Percentiles rank a stretch among this genome's conserved stretches.
phyloP scores from a whole-genome alignment of 495 filamentous ascomycete genomes.

The Penicillium arizonense region DNA sequence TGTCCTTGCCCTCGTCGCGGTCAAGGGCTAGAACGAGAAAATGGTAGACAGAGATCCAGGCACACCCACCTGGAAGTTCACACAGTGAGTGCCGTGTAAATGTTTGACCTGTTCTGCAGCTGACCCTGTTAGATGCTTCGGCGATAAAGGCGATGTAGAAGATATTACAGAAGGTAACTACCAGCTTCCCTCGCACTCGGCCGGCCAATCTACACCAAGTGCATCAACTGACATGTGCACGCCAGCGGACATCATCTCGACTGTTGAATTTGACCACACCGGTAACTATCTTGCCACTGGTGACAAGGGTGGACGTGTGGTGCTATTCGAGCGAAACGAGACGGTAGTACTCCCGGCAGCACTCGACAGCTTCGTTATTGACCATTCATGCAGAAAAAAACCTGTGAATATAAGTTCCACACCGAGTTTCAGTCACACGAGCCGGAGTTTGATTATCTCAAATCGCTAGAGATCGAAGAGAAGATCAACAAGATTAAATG shows the following conservation, averaged over 20 bases:
- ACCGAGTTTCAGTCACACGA: slow-evolving; percentile 99
- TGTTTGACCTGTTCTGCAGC: neutral
- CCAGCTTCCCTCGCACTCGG: slow-evolving; percentile 3
- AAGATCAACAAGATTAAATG: slow-evolving; percentile 99
- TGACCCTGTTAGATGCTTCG: slow-evolving; percentile 75
- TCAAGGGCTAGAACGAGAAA: slow-evolving; percentile 52
- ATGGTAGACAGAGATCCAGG: slow-evolving; percentile 97
- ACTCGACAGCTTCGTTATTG: slow-evolving; percentile 4
- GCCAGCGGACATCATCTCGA: slow-evolving; percentile 97
- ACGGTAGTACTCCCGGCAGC: slow-evolving; percentile 55
- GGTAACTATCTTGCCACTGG: slow-evolving; percentile 97
- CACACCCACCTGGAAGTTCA: slow-evolving; percentile 99
- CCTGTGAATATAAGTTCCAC: slow-evolving; percentile 99
- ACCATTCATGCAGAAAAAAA: slow-evolving; percentile 79
- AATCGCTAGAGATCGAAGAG: slow-evolving; percentile 98
- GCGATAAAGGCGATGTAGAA: slow-evolving; percentile 98
- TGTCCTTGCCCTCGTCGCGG: slow-evolving; percentile 13
- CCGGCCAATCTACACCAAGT: slow-evolving; percentile 7
- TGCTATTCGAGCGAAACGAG: slow-evolving; percentile 96
- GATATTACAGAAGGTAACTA: slow-evolving; percentile 95
- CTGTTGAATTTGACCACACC: slow-evolving; percentile 98
- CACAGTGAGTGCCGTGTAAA: slow-evolving; percentile 72
- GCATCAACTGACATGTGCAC: slow-evolving; percentile 12
- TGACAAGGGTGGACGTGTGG: slow-evolving; percentile 95
- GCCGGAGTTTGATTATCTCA: slow-evolving; percentile 98